Conservation (phyloP, 768 basidiomycete species). For the Scleroderma bovista region DNA sequence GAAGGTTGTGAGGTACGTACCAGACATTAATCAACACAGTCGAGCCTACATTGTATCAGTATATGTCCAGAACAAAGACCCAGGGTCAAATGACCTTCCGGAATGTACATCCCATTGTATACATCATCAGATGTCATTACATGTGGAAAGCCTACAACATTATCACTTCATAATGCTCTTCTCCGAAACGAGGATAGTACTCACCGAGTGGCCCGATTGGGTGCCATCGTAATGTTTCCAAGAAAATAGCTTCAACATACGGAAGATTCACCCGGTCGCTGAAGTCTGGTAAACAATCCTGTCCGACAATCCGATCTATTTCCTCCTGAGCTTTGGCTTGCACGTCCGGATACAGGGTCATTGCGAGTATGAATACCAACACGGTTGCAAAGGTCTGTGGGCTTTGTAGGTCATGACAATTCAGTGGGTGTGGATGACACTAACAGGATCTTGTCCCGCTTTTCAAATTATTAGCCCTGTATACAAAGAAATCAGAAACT, state of each 20-base stretch:
- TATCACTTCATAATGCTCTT: background rate
- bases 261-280: conserved; percentile 23
- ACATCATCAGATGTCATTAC: conserved; percentile 16
- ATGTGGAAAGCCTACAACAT: conserved; percentile 16
- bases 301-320: conserved; percentile 27
- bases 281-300: conserved; percentile 24
- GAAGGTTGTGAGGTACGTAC: too few species aligned
- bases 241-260: conserved; percentile 25
- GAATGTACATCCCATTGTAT: conserved; percentile 28
- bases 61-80: too few species aligned
- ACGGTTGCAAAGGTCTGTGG: conserved; percentile 12
- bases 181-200: background rate
- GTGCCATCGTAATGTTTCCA: conserved; percentile 29
- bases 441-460: conserved; percentile 22
- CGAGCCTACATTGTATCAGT: too few species aligned
- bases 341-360: conserved; percentile 29
- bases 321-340: conserved; percentile 30
- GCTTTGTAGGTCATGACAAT: background rate
- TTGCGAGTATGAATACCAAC: conserved; percentile 27
- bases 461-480: conserved; percentile 1
- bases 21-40: too few species aligned
- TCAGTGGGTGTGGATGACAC: background rate
- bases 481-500: background rate
- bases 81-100: conserved; percentile 15
- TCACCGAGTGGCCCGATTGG: conserved; percentile 23